Evolutionary conservation across 2,329 filamentous ascomycete species (phyloP), one percentile per base, ranked within the genome.

Genomic region (Colletotrichum sp.): DNA sequence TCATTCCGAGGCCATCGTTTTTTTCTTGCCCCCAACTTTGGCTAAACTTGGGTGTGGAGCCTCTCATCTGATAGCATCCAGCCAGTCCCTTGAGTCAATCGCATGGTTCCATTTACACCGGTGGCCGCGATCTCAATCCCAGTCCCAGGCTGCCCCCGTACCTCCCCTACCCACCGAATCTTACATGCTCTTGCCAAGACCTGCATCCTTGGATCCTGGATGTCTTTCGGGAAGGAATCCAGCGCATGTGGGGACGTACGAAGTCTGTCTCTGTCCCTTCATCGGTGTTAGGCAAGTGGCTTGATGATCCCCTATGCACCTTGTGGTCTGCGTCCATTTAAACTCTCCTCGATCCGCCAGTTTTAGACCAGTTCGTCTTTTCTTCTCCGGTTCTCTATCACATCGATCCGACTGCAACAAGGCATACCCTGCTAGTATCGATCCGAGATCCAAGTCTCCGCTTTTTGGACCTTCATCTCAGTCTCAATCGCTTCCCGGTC

Each of bases 141-240:
- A 21, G n/a, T 52, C n/a, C 44, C 44, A 52, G 44, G 44, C 44
- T 21, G 44, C 44, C 44, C 44, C 44, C 44, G 44, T 13, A 24
- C 36, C 21, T 66, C 63, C 49, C 34, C 34, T 63, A 44, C 55
- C 57, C 30, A 16, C 68, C 39, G 55, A 72, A 68, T 62, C 68
- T 44, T 32, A 72, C 68, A 49, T 63, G 32, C 55, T 26, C 28
- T 70, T 63, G 15, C 68, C 36, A 16, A 39, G 28, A 15, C 28
- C 16, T 26, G 16, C 28, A 63, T 44, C 57, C 70, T 68, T 26
- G 16, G 15, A 63, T 70, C 44, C 73, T 68, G 44, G 24, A 32
- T 57, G 70, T 49, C 26, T 68, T 59, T 68, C 70, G 73, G 70
- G 70, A 73, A 73, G 57, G 57, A 76, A 64, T 73, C 73, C 36